Percentiles rank a stretch among this genome's conserved stretches.
phyloP scores from a whole-genome alignment of 352 stramenopile genomes.

The Saprolegnia parasitica region DNA sequence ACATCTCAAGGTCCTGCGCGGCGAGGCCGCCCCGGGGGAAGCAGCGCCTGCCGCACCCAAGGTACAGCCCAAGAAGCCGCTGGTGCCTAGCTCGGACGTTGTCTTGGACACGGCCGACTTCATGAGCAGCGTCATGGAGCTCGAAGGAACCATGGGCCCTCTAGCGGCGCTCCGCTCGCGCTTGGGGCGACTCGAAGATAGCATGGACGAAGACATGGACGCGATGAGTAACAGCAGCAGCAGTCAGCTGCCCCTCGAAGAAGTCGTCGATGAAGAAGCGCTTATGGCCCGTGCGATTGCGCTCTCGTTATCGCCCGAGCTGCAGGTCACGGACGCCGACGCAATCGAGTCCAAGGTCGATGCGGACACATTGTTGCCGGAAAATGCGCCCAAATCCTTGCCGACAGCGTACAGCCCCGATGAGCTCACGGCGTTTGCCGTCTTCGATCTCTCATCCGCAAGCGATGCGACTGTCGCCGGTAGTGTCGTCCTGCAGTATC shows the following conservation, averaged over 20 bases:
- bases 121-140: slow-evolving; percentile 27
- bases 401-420: too few relatives aligned
- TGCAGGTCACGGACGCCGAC: slow-evolving; percentile 61
- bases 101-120: slow-evolving; percentile 12
- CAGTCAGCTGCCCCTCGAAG: slow-evolving; percentile 29
- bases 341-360: slow-evolving; percentile 14
- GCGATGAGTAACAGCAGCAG: not conserved
- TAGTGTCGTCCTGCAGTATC: slow-evolving; percentile 43
- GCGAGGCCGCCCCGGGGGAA: not conserved
- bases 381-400: not conserved
- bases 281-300: slow-evolving; percentile 86
- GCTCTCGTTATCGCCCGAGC: slow-evolving; percentile 78
- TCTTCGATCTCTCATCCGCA: slow-evolving; percentile 46
- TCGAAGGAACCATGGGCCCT: slow-evolving; percentile 16
- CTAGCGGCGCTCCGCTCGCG: slow-evolving; percentile 14
- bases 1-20: slow-evolving; percentile 13
- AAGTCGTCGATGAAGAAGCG: slow-evolving; percentile 78
- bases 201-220: slow-evolving; percentile 19
- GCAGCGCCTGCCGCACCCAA: not conserved
- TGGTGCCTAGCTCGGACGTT: not conserved
- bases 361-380: not conserved
- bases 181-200: slow-evolving; percentile 20
- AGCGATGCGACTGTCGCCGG: slow-evolving; percentile 39
- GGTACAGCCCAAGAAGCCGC: not conserved
- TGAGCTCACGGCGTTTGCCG: slow-evolving; percentile 60